Base-by-base conservation (phyloP, 768 basidiomycete species). In the Lepiota venenata region DNA sequence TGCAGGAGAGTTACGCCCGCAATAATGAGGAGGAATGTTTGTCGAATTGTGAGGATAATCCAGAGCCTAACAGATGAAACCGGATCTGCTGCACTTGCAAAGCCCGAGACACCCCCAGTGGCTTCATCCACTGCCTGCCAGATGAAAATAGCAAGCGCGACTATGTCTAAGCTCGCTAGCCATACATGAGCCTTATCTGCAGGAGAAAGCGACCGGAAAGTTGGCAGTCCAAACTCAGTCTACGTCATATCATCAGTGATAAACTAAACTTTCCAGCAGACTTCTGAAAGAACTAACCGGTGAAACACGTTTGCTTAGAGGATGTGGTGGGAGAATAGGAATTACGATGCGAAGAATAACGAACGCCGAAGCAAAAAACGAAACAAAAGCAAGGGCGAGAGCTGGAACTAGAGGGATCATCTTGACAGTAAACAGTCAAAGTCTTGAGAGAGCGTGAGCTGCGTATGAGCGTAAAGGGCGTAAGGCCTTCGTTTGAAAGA, bases 171-270 rank as follows among this genome's bases (percentile, higher is more conserved):
- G 22, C 75, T 69, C 56, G 87, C 84, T 47, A 91, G 73, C 87
- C 88, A 91, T 44, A 90, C 61, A 64, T 88, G 86, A 56, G 73
- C 78, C 70, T 87, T 85, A 67, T 88, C 83, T 48, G 83, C 81
- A 36, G 79, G 71, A 37, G 87, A 84, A 56, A 91, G 76, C 14
- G 80, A 79, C 60, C 76, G 77, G 67, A 82, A 86, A 64, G 82
- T 83, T 57, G 85, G 87, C 55, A 87, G 77, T 58, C 85, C 85
- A 66, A 88, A 89, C 71, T 88, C 85, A 61, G 87, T 79, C 88
- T 90, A 66, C 32, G 67, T 29, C 3, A 6, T 7, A 12, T 20
- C 15, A 18, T 54, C 18, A 47, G 44, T 60, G 67, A 57, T 56
- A 60, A 56, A 58, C 47, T 64, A 35, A 27, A 46, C 47, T 56